Evolutionary conservation across 2,329 filamentous ascomycete genomes (phyloP).

Genomic region (Penicillium freii): DNA sequence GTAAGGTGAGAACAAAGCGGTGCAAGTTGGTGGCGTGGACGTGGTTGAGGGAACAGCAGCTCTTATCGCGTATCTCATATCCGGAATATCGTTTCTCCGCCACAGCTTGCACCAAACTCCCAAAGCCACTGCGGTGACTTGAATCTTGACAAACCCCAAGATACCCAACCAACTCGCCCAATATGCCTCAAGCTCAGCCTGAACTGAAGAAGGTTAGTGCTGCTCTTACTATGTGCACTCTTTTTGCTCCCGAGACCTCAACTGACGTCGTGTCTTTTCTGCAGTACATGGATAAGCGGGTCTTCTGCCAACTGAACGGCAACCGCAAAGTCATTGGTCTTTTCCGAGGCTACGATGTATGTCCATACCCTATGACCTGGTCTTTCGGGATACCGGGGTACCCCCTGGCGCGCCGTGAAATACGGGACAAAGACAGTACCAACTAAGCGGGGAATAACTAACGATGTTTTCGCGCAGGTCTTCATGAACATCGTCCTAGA

Average conservation of each 20-base stretch:
- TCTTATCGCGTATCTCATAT: constrained; percentile 25
- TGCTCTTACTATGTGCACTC: not conserved
- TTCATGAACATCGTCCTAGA: constrained; percentile 98
- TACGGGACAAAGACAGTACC: no score
- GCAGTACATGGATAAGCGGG: constrained; percentile 97
- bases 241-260: not conserved
- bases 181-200: constrained; percentile 96
- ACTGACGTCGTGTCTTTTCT: constrained; percentile 15
- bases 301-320: constrained; percentile 96
- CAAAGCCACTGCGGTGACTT: constrained; percentile 28
- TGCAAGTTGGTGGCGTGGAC: constrained; percentile 9
- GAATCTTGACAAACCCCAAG: constrained; percentile 23
- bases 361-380: constrained; percentile 29
- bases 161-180: constrained; percentile 40
- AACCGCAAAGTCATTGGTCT: constrained; percentile 96
- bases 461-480: constrained; percentile 58
- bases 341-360: constrained; percentile 91
- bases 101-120: constrained; percentile 30
- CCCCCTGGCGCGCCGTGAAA: no score
- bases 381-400: no score
- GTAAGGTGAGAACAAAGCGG: not conserved
- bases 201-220: constrained; percentile 89
- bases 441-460: not conserved
- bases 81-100: constrained; percentile 39
- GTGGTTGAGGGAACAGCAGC: constrained; percentile 1